Evolutionary conservation across 2,329 filamentous ascomycete genomes (phyloP), one percentile per base, ranked within the genome.

Genomic region (Trichoderma endophyticum): DNA sequence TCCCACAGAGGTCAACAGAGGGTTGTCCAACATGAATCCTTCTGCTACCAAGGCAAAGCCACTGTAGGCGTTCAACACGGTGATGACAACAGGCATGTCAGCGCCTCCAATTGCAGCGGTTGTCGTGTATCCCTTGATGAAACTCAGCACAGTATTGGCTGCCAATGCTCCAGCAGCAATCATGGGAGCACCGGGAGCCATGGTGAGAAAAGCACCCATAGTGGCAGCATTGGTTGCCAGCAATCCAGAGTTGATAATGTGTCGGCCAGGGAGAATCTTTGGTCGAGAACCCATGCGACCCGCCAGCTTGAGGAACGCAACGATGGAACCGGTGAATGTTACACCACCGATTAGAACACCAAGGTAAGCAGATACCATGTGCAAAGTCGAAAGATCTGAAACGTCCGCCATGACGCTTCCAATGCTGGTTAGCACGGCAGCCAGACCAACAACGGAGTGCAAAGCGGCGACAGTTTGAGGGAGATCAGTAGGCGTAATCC

Each of bases 31-130:
- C 94, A 97, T 97, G 80, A 97, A 91, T 0, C 94, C 94, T 81
- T 97, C 94, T 0, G 94, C 94, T 0, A 97, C 93, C 3, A 97
- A 86, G 0, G 94, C 94, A 72, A 97, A 97, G 14, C 94, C 94
- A 62, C 93, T 95, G 79, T 97, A 97, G 0, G 94, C 94, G 76
- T 97, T 97, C 24, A 97, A 83, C 1, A 97, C 94, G 0, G 93
- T 97, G 74, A 97, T 97, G 36, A 96, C 93, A 6, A 97, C 93
- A 15, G 92, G 94, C 94, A 97, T 97, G 78, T 97, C 94, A 14
- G 94, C 94, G n/a, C 94, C 94, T 26, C 94, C 94, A 77, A 97
- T 97, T 0, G 93, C 93, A 2, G 94, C 88, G 0, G 94, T 97
- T 0, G 94, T 97, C 0, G 94, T 97, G 78, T 90, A 97, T 8